These are phyloP conservation scores for Yamadazyma tumulicola DNA, from an alignment of 805 yeast genomes.

Conservation along the genomic window DNA sequence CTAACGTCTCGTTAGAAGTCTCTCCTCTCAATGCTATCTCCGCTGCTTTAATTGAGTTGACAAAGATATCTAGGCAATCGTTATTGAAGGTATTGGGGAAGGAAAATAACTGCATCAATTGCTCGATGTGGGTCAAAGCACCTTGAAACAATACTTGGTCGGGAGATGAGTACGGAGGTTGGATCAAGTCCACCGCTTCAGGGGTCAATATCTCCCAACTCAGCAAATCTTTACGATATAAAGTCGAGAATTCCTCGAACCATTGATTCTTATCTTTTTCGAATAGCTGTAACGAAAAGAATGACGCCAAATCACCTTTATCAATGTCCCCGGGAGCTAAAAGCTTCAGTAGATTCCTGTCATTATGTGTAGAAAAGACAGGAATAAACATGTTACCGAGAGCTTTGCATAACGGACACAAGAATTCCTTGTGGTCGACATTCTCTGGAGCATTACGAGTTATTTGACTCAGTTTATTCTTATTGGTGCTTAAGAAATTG, in stretches of 20 bases:
- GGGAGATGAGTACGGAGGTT: constrained; percentile 3
- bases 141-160: constrained; percentile 22
- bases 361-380: constrained; percentile 54
- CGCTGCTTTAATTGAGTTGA: constrained; percentile 57
- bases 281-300: constrained; percentile 13
- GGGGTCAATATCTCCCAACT: constrained; percentile 22
- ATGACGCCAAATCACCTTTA: constrained; percentile 7
- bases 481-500: constrained; percentile 55
- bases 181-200: constrained; percentile 26
- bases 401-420: constrained; percentile 90
- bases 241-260: constrained; percentile 21
- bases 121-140: constrained; percentile 32
- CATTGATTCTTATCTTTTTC: constrained; percentile 13
- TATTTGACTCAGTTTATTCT: constrained; percentile 61
- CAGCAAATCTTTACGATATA: constrained; percentile 21
- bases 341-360: constrained; percentile 22
- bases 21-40: constrained; percentile 66
- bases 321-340: constrained; percentile 13
- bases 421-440: constrained; percentile 63
- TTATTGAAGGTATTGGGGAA: constrained; percentile 37
- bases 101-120: constrained; percentile 29
- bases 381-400: constrained; percentile 84
- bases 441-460: constrained; percentile 82
- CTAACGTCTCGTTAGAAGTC: constrained; percentile 36
- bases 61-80: constrained; percentile 37